Evolutionary conservation across 2,329 filamentous ascomycete species (phyloP), one percentile per base, ranked within the genome.

Genomic region (Chalaropsis thielavioides): DNA sequence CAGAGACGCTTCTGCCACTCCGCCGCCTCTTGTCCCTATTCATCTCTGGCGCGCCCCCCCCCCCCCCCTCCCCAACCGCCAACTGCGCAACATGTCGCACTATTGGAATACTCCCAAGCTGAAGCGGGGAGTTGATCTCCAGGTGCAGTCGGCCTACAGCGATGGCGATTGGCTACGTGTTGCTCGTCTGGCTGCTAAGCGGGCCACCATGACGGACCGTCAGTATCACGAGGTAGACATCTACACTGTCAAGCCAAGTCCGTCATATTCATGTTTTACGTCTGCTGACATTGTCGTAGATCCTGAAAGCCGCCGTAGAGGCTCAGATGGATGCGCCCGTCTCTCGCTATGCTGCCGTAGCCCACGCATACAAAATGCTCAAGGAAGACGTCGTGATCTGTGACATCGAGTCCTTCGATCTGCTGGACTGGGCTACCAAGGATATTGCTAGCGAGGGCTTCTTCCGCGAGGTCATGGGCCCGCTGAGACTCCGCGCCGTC

Each of bases 71-170:
- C 15, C 17, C 41, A 7, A 13, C 13, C 27, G 4, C 19, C 19
- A 4, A 5, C n/a, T 24, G 22, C 24, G 22, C 22, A 61, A 31
- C 40, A 67, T 67, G 65, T 40, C 65, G 17, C 22, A 62, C 11
- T 67, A 62, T 22, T 64, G 62, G 62, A 63, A 64, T 54, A 58
- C 40, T 61, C 75, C 75, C 56, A 70, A 73, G 59, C 76, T 82
- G 58, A 80, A 77, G 69, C 78, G 76, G 70, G 79, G 76, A 67
- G 78, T 81, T 62, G 80, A 82, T 68, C 74, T 80, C 62, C 79
- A 81, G 74, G 75, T 85, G 10, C 79, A 83, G 73, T 76, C 77
- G 15, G 80, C 80, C 63, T 85, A 82, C 65, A 75, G 76, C 49
- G 80, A 82, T 64, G 75, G 78, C 62, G 81, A 81, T 71, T 85